Percentiles rank a stretch among this genome's conserved stretches.
Conservation (phyloP, 164 flowering plant species). For the Akebia trifoliata region DNA sequence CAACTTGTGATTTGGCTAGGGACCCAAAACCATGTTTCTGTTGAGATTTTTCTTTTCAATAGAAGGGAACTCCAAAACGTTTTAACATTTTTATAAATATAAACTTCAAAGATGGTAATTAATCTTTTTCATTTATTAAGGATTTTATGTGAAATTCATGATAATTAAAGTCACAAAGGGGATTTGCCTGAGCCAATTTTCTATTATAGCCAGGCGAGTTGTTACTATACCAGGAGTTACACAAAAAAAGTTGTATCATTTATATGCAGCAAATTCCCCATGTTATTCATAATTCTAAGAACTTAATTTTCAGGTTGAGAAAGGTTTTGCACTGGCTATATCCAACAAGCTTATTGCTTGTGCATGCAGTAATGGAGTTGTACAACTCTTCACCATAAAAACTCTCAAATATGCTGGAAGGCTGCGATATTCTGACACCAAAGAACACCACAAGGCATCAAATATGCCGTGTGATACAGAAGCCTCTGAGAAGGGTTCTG, state of each 20-base stretch:
- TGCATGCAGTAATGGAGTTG: slow-evolving; percentile 68
- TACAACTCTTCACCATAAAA: slow-evolving; percentile 38
- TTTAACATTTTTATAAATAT: too few species aligned
- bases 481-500: slow-evolving; percentile 11
- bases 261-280: background rate
- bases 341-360: slow-evolving; percentile 58
- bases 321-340: slow-evolving; percentile 53
- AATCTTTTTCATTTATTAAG: background rate
- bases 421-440: slow-evolving; percentile 36
- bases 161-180: background rate
- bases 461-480: slow-evolving; percentile 11
- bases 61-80: too few species aligned
- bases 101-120: background rate
- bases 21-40: background rate
- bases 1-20: background rate
- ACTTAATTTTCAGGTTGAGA: slow-evolving; percentile 44
- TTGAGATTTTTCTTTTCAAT: too few species aligned
- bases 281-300: background rate
- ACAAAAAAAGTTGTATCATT: background rate
- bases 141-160: background rate
- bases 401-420: slow-evolving; percentile 42
- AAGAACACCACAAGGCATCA: slow-evolving; percentile 15
- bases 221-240: background rate
- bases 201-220: background rate
- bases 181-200: slow-evolving; percentile 1